A percentile compares a stretch with the other conserved stretches of the same genome.
phyloP scores from a whole-genome alignment of 768 basidiomycete species.

The Termitomyces sp. region DNA sequence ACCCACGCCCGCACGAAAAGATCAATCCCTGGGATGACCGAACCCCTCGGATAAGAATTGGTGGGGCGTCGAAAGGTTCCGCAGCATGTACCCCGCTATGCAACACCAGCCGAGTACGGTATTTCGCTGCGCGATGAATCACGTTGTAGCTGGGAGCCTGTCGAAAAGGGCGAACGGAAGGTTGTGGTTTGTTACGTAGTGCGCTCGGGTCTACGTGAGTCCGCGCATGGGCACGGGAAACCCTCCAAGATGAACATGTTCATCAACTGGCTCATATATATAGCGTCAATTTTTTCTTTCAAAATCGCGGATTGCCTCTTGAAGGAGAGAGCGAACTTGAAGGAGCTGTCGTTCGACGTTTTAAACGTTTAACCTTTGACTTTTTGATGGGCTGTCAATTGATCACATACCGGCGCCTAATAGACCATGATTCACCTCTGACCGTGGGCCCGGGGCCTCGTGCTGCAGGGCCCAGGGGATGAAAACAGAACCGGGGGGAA shows the following conservation, averaged over 20 bases:
- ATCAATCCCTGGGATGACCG: neutral
- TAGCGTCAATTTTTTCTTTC: neutral
- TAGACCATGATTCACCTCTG: neutral
- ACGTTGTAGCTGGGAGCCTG: no score
- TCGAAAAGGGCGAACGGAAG: neutral
- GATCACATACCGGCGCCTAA: neutral
- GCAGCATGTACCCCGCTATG: neutral
- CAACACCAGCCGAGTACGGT: neutral
- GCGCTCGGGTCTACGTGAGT: no score
- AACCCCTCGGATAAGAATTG: neutral
- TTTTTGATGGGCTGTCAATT: neutral
- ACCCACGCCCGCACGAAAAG: neutral
- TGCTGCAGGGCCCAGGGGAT: neutral
- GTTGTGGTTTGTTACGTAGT: no score
- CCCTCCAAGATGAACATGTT: neutral
- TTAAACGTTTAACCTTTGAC: neutral
- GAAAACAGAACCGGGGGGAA: neutral
- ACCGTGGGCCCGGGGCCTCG: no score
- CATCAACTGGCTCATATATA: no score
- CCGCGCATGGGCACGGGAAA: neutral
- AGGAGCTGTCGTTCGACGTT: neutral
- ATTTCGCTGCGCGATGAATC: no score
- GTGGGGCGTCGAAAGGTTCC: neutral
- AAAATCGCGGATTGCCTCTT: neutral
- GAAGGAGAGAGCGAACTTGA: neutral